phyloP scores from a whole-genome alignment of 225 moss, liverwort and hornwort genomes.

The Climacium dendroides region DNA sequence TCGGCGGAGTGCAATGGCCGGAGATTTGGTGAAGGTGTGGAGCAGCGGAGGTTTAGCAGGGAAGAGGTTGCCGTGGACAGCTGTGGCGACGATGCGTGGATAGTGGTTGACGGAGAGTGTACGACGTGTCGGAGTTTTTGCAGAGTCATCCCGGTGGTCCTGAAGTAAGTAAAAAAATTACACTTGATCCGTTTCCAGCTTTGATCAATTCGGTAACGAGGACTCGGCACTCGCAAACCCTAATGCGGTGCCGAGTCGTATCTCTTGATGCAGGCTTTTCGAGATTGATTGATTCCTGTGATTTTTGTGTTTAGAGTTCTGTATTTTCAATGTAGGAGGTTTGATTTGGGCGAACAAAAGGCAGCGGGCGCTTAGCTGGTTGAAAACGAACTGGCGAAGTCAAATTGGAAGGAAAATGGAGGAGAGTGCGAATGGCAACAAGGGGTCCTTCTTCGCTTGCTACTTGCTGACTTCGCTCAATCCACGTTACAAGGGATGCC shows the following conservation, averaged over 20 bases:
- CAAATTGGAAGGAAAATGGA: not conserved
- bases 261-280: not conserved
- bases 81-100: not conserved
- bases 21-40: not conserved
- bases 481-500: conserved; percentile 61
- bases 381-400: not conserved
- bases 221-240: not conserved
- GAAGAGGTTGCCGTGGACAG: conserved; percentile 16
- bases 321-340: not conserved
- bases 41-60: not conserved
- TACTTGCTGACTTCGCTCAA: conserved; percentile 88
- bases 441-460: conserved; percentile 55
- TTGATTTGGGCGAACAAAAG: not conserved
- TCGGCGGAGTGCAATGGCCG: not conserved
- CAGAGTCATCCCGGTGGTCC: conserved; percentile 33
- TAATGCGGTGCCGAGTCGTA: not conserved
- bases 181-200: not conserved
- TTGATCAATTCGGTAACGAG: not conserved
- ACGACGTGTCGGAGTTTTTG: conserved; percentile 10
- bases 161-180: not conserved
- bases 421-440: not conserved
- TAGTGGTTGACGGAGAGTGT: conserved; percentile 30
- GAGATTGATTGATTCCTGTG: not conserved
- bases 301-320: not conserved
- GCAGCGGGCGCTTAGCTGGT: no score